phyloP scores from a whole-genome alignment of 306 rosid genomes.

The Gastrolobium villosum region DNA sequence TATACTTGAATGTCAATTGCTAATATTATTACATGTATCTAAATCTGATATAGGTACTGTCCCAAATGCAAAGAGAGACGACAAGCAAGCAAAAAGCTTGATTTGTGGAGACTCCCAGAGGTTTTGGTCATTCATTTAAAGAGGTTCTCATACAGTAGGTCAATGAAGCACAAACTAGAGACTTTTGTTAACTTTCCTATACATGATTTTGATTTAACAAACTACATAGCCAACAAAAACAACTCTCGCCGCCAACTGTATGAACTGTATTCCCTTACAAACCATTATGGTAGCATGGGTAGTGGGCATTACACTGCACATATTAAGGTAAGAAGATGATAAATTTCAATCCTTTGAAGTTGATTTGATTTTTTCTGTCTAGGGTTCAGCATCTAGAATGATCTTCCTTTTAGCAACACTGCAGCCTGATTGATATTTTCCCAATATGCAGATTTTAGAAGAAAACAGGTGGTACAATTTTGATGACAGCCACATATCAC shows the following conservation, averaged over 20 bases:
- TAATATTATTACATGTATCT: constrained; percentile 28
- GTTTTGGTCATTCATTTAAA: constrained; percentile 95
- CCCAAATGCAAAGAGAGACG: constrained; percentile 93
- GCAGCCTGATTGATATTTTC: constrained; percentile 31
- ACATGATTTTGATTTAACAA: constrained; percentile 91
- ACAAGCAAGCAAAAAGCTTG: constrained; percentile 99
- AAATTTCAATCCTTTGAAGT: constrained; percentile 17
- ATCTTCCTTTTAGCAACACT: constrained; percentile 29
- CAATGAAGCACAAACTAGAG: constrained; percentile 97
- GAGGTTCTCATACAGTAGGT: constrained; percentile 98
- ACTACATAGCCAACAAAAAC: constrained; percentile 90
- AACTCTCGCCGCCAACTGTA: constrained; percentile 79
- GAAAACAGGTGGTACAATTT: constrained; percentile 95
- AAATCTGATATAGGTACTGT: constrained; percentile 75
- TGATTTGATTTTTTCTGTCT: constrained; percentile 1
- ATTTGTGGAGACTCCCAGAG: constrained; percentile 98
- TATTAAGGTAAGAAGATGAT: constrained; percentile 78
- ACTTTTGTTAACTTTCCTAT: constrained; percentile 93
- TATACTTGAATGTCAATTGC: constrained; percentile 35
- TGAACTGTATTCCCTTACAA: constrained; percentile 90
- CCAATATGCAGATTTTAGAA: constrained; percentile 76
- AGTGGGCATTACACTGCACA: constrained; percentile 98
- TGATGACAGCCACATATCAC: constrained; percentile 92
- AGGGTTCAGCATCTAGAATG: constrained; percentile 3
- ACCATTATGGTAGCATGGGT: constrained; percentile 99